These are phyloP conservation scores for Globisporangium radiosum DNA, from an alignment of 352 stramenopile species.

Conservation along the genomic window DNA sequence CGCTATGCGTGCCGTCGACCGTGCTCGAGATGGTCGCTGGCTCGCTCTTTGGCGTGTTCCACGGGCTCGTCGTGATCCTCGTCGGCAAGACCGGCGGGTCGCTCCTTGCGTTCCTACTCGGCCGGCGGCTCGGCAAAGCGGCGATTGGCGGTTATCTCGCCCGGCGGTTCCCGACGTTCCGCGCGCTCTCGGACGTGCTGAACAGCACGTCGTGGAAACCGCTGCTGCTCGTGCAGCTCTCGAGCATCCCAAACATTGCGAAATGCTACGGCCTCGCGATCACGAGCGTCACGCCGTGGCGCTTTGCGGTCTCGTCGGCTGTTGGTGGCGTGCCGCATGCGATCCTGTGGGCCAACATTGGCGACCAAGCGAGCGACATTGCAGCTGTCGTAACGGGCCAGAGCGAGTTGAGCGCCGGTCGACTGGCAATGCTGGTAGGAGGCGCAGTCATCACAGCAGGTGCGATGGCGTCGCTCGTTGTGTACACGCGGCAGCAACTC, in stretches of 20 bases:
- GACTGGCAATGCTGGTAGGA: conserved; percentile 36
- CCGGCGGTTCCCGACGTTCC: conserved; percentile 60
- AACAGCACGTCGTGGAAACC: conserved; percentile 69
- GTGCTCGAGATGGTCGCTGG: conserved; percentile 58
- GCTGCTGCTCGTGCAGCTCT: conserved; percentile 69
- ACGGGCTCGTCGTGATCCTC: conserved; percentile 47
- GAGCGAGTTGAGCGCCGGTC: conserved; percentile 33
- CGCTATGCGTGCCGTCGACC: conserved; percentile 61
- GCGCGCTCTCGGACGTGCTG: conserved; percentile 55
- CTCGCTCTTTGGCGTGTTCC: conserved; percentile 53
- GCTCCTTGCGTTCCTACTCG: conserved; percentile 58
- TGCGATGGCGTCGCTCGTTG: conserved; percentile 46
- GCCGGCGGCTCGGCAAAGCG: conserved; percentile 43
- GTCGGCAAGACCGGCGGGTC: conserved; percentile 68
- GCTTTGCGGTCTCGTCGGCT: conserved; percentile 53
- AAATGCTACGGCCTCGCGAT: conserved; percentile 78
- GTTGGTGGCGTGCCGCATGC: conserved; percentile 52
- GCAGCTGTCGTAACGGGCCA: conserved; percentile 46
- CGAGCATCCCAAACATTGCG: conserved; percentile 72
- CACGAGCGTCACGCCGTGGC: conserved; percentile 45
- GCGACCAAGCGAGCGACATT: conserved; percentile 61
- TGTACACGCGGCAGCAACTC: conserved; percentile 64
- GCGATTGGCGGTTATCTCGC: conserved; percentile 56
- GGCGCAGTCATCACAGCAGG: conserved; percentile 38
- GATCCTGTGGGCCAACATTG: conserved; percentile 67